These are phyloP conservation scores for Ogataea populi-albae DNA, from an alignment of 805 yeast species.

Conservation along the genomic window DNA sequence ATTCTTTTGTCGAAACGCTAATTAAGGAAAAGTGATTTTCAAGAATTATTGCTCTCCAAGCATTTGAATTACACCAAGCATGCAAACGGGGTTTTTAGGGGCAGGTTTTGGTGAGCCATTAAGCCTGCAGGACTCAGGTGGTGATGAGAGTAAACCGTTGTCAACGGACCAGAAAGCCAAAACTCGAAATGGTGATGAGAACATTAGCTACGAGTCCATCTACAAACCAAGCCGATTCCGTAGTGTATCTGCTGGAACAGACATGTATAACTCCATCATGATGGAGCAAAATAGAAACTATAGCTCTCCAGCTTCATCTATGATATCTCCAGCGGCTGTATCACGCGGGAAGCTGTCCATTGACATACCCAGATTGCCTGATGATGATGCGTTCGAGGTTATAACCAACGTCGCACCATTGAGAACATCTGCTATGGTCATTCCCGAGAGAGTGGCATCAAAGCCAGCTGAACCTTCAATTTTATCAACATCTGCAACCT, in stretches of 20 bases:
- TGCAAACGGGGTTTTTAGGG: too few relatives aligned
- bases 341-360: conserved; percentile 17
- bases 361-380: conserved; percentile 26
- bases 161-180: too few relatives aligned
- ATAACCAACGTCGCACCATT: conserved; percentile 21
- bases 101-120: too few relatives aligned
- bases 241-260: conserved; percentile 1
- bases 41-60: too few relatives aligned
- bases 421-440: conserved; percentile 17
- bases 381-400: conserved; percentile 22
- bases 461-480: conserved; percentile 4
- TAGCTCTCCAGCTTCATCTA: conserved; percentile 6
- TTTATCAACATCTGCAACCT: conserved; percentile 23
- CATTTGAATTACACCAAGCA: too few relatives aligned
- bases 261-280: conserved; percentile 1
- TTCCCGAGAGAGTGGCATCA: conserved; percentile 11
- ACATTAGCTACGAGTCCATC: too few relatives aligned
- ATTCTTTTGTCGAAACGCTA: too few relatives aligned
- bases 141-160: too few relatives aligned
- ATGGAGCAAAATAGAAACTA: conserved; percentile 1
- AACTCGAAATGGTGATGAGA: not conserved
- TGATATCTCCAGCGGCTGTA: conserved; percentile 1
- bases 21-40: too few relatives aligned
- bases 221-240: too few relatives aligned
- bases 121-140: too few relatives aligned